Conservation (phyloP, 805 yeast species). For the Komagataella ulmi region DNA sequence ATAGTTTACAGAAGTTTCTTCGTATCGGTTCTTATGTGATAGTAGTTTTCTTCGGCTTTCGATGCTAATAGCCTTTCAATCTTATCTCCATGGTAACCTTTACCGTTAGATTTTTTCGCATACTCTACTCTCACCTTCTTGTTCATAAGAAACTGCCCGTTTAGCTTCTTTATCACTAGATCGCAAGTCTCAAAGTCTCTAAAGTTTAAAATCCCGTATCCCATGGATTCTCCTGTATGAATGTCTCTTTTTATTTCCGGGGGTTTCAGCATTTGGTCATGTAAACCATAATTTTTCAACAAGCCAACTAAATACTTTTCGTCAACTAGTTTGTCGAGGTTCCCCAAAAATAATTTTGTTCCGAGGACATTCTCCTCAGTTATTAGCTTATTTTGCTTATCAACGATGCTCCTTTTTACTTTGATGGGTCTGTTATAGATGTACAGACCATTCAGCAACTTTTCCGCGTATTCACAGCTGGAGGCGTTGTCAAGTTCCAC, state of each 20-base stretch:
- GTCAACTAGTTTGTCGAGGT: conserved; percentile 55
- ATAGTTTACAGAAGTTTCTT: neutral
- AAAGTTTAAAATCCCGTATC: conserved; percentile 56
- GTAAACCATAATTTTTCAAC: conserved; percentile 53
- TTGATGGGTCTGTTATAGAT: conserved; percentile 50
- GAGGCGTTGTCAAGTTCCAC: conserved; percentile 46
- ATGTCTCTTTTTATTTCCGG: conserved; percentile 40
- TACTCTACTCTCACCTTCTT: conserved; percentile 46
- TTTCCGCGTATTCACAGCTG: conserved; percentile 62
- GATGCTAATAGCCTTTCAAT: conserved; percentile 62
- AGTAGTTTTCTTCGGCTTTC: conserved; percentile 37
- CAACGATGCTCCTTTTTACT: conserved; percentile 35
- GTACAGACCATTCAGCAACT: conserved; percentile 43
- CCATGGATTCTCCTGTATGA: conserved; percentile 32
- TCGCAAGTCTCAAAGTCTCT: conserved; percentile 60
- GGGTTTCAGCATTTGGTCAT: conserved; percentile 23
- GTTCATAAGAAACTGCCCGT: conserved; percentile 60
- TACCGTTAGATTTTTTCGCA: conserved; percentile 50
- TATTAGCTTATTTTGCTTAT: conserved; percentile 2
- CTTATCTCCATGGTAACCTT: conserved; percentile 61
- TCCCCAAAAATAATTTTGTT: conserved; percentile 40
- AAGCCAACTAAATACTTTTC: conserved; percentile 40
- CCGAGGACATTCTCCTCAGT: conserved; percentile 20
- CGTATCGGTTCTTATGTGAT: neutral
- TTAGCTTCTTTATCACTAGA: conserved; percentile 52